Evolutionary conservation across 2,329 filamentous ascomycete genomes (phyloP).

Genomic region (Apiospora koreana): DNA sequence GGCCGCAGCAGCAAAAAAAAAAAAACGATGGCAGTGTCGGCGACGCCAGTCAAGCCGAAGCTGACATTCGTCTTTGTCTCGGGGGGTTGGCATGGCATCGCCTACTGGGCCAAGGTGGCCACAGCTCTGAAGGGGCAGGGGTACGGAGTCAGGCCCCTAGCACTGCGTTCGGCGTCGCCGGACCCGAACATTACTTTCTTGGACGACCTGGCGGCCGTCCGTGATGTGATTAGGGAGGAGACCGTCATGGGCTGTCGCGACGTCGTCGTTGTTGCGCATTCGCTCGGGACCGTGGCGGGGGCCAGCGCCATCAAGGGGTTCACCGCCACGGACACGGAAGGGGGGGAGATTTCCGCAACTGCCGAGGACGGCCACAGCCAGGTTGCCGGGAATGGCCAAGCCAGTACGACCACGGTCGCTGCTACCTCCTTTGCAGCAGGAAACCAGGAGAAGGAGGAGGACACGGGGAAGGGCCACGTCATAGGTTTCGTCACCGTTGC

Average conservation of each 20-base stretch:
- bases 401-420: background rate
- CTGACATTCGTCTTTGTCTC: background rate
- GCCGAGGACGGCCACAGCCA: too few relatives aligned
- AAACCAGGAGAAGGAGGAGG: too few relatives aligned
- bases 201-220: slow-evolving; percentile 42
- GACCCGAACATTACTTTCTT: slow-evolving; percentile 39
- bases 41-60: background rate
- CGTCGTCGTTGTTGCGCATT: slow-evolving; percentile 2
- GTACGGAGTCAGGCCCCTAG: slow-evolving; percentile 22
- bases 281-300: background rate
- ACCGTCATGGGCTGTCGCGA: slow-evolving; percentile 17
- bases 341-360: too few relatives aligned
- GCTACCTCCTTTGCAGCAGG: too few relatives aligned
- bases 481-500: background rate
- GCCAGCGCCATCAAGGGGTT: slow-evolving; percentile 4
- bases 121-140: background rate
- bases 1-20: too few relatives aligned
- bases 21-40: background rate
- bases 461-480: background rate
- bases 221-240: slow-evolving; percentile 36
- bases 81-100: background rate
- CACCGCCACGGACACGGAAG: background rate
- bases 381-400: too few relatives aligned
- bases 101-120: background rate
- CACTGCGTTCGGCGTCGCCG: slow-evolving; percentile 39